Conservation (phyloP, 768 basidiomycete genomes). For the Tulasnella calospora region DNA sequence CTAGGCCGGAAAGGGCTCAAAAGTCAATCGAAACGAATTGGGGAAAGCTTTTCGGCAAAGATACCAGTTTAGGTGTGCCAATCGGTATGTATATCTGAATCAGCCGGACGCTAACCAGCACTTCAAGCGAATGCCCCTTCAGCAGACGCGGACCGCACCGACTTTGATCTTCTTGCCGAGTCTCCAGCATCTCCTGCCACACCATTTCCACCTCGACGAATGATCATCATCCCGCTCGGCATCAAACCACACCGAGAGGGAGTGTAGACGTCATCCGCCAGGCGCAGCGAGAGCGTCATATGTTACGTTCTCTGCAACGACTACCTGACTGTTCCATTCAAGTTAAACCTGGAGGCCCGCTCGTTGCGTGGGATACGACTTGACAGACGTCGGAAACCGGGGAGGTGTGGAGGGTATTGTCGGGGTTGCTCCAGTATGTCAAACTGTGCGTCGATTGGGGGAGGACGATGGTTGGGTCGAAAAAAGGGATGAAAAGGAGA, state of each 20-base stretch:
- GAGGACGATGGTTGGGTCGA: conserved; percentile 42
- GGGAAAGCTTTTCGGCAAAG: not conserved
- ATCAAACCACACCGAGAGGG: too few relatives aligned
- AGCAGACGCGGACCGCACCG: not conserved
- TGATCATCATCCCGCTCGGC: conserved; percentile 53
- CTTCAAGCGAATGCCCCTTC: not conserved
- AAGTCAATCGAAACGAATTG: not conserved
- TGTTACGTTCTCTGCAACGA: conserved; percentile 58
- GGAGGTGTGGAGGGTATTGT: conserved; percentile 51
- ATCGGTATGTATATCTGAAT: not conserved
- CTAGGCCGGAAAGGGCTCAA: not conserved
- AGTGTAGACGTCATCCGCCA: conserved; percentile 57
- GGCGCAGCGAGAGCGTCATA: conserved; percentile 57
- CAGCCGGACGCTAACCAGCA: not conserved
- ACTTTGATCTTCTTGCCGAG: not conserved
- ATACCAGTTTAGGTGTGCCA: not conserved
- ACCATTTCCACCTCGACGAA: conserved; percentile 44
- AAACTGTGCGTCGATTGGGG: conserved; percentile 61
- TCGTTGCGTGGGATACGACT: conserved; percentile 55
- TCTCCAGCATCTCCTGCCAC: not conserved
- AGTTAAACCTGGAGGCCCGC: conserved; percentile 55
- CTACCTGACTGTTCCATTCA: conserved; percentile 55
- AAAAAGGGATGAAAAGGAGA: not conserved
- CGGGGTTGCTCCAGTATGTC: conserved; percentile 54
- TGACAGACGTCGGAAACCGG: conserved; percentile 45